These are phyloP conservation scores for Coelastrella sp. DNA, from an alignment of 139 green algal species.

Conservation along the genomic window DNA sequence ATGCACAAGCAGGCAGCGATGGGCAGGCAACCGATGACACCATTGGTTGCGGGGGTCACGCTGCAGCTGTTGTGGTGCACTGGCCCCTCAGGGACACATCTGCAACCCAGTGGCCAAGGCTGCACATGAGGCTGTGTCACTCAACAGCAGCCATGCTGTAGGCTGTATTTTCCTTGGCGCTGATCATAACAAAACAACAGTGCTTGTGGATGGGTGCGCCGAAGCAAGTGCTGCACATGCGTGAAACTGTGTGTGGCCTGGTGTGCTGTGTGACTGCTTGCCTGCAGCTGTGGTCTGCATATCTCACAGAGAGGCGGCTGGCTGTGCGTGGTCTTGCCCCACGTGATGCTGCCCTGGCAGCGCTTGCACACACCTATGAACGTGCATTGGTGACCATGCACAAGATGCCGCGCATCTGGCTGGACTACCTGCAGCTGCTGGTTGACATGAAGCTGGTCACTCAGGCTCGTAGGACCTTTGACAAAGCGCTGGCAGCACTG, in stretches of 20 bases:
- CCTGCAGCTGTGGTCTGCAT: conserved; percentile 88
- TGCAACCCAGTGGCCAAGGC: too few relatives aligned
- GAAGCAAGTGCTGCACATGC: too few relatives aligned
- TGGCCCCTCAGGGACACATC: too few relatives aligned
- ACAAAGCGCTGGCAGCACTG: conserved; percentile 91
- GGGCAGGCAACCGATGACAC: too few relatives aligned
- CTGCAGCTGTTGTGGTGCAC: too few relatives aligned
- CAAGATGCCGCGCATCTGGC: conserved; percentile 97
- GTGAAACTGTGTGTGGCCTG: too few relatives aligned
- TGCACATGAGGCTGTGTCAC: too few relatives aligned
- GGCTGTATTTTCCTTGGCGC: too few relatives aligned
- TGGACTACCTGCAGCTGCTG: conserved; percentile 93
- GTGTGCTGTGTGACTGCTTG: too few relatives aligned
- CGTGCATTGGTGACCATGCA: conserved; percentile 97
- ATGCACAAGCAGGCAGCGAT: too few relatives aligned
- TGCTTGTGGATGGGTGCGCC: not conserved
- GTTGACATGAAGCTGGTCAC: conserved; percentile 81
- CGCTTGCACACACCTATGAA: conserved; percentile 95
- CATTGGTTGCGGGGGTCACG: too few relatives aligned
- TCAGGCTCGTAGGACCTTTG: conserved; percentile 83
- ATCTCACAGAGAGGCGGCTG: conserved; percentile 84
- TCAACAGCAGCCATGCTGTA: too few relatives aligned
- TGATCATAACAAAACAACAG: not conserved
- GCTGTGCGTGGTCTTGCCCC: conserved; percentile 75
- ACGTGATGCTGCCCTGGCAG: conserved; percentile 67